These are phyloP conservation scores for Fusarium sp. DNA, from an alignment of 2,329 filamentous ascomycete genomes.

Conservation along the genomic window DNA sequence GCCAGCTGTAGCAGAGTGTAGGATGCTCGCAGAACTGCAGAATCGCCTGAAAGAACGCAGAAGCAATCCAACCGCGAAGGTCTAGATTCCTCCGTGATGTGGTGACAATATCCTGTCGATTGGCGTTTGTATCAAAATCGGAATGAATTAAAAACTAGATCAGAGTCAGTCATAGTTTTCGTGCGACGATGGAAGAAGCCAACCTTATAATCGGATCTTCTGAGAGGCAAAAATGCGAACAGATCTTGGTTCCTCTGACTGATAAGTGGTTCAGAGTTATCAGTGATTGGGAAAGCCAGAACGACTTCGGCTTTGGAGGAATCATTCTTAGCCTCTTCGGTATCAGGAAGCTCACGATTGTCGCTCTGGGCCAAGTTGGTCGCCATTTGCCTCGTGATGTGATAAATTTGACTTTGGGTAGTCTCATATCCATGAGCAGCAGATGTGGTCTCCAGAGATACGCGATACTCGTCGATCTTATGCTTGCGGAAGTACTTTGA, in stretches of 20 bases:
- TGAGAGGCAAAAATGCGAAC: neutral
- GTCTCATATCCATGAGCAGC: neutral
- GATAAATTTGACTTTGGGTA: neutral
- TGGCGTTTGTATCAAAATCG: neutral
- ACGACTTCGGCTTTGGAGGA: neutral
- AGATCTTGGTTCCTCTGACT: neutral
- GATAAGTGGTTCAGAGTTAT: neutral
- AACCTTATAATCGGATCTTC: neutral
- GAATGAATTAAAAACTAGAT: neutral
- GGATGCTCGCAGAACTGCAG: slow-evolving; percentile 23
- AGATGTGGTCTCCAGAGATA: neutral
- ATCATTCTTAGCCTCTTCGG: neutral
- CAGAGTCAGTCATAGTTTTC: fast-evolving
- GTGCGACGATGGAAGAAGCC: neutral
- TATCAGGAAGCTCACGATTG: neutral
- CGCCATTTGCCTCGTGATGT: slow-evolving; percentile 15
- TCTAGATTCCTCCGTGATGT: neutral
- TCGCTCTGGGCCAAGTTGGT: neutral
- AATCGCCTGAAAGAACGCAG: neutral
- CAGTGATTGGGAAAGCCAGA: slow-evolving; percentile 29
- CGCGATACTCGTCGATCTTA: neutral
- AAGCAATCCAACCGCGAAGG: neutral
- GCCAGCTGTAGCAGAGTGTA: slow-evolving; percentile 27
- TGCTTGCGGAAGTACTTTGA: slow-evolving; percentile 7
- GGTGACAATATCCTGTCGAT: neutral